Evolutionary conservation across 2,329 filamentous ascomycete genomes (phyloP).

Genomic region (Myriosclerotinia duriaeana): DNA sequence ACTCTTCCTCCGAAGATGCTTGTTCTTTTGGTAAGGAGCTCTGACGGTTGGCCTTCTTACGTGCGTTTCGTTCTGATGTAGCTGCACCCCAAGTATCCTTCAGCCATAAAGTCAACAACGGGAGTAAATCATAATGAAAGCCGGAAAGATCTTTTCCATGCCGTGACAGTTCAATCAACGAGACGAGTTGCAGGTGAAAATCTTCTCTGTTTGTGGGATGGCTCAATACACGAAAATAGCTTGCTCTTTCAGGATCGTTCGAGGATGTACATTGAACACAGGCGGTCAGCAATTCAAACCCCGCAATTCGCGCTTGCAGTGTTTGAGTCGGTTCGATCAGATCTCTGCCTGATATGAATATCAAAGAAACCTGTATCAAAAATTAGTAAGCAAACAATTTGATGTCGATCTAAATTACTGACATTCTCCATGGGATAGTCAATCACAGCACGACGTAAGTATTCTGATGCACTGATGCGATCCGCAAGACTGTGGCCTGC

Average conservation of each 20-base stretch:
- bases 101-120: constrained; percentile 62
- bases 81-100: constrained; percentile 55
- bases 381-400: not conserved
- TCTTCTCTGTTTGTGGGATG: constrained; percentile 58
- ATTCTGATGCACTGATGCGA: constrained; percentile 56
- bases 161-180: constrained; percentile 60
- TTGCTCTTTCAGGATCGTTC: constrained; percentile 65
- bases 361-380: constrained; percentile 41
- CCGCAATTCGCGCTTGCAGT: constrained; percentile 54
- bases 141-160: constrained; percentile 62
- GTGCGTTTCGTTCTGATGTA: constrained; percentile 55
- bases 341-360: constrained; percentile 67
- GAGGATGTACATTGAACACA: constrained; percentile 62
- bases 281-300: constrained; percentile 64
- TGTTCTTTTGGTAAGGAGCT: constrained; percentile 43
- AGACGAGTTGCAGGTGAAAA: constrained; percentile 64
- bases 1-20: constrained; percentile 53
- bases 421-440: constrained; percentile 54
- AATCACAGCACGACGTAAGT: constrained; percentile 55
- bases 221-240: constrained; percentile 64
- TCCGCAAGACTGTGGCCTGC: constrained; percentile 51
- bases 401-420: constrained; percentile 22
- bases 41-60: constrained; percentile 48
- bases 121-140: constrained; percentile 66
- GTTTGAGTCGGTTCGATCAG: constrained; percentile 59